A percentile compares a stretch with the other conserved stretches of the same genome.
phyloP scores from a whole-genome alignment of 2,329 filamentous ascomycete species.

The Aspergillus aculeatus region DNA sequence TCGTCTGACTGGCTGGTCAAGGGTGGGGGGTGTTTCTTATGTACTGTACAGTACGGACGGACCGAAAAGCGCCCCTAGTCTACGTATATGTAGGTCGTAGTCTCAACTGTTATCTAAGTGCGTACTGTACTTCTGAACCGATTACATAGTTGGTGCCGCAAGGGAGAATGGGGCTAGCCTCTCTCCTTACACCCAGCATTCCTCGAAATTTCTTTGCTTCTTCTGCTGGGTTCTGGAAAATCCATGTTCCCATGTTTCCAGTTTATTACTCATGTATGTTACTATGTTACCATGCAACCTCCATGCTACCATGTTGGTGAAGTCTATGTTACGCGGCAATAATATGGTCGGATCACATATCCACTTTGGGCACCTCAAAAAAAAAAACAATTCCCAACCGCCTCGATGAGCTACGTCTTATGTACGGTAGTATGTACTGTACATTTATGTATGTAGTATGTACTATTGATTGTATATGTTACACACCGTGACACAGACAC shows the following conservation, averaged over 20 bases:
- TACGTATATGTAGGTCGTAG: too few relatives aligned
- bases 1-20: constrained; percentile 5
- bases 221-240: constrained; percentile 17
- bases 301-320: too few relatives aligned
- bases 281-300: not conserved
- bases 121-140: not conserved
- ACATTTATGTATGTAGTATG: too few relatives aligned
- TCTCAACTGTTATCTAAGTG: too few relatives aligned
- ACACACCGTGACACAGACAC: constrained; percentile 13
- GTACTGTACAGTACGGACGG: not conserved
- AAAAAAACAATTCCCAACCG: not conserved
- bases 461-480: not conserved
- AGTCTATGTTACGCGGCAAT: not conserved
- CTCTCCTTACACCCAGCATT: not conserved
- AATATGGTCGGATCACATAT: not conserved
- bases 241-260: not conserved
- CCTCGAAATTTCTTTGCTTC: constrained; percentile 16
- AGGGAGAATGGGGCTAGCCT: constrained; percentile 1
- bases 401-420: not conserved
- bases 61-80: constrained; percentile 3
- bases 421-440: too few relatives aligned
- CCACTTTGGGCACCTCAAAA: not conserved
- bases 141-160: constrained; percentile 6
- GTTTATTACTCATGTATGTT: not conserved
- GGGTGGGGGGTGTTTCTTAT: too few relatives aligned